Evolutionary conservation across 129 eudicot species (phyloP), one percentile per base, ranked within the genome.

Genomic region (Escallonia herrerae): DNA sequence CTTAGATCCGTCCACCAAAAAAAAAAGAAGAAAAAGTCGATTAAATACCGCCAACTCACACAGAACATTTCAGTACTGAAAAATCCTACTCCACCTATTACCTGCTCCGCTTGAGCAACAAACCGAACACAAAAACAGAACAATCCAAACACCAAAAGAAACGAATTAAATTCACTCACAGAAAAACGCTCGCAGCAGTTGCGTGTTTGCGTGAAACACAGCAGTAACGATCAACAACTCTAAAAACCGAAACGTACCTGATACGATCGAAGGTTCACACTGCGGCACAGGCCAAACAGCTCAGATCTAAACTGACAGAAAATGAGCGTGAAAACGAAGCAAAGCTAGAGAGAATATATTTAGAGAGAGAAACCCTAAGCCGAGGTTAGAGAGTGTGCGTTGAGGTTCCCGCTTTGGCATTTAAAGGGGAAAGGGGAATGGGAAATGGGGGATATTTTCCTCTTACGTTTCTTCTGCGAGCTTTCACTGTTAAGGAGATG

Each of bases 271-370:
- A 58, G 62, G 40, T 39, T 43, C 38, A 42, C 53, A 52, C 43
- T 40, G 15, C 5, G 46, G 54, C 73, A 65, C 53, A 62, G 66
- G 63, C 22, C 69, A 39, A 43, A 60, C 58, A 66, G 65, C 70
- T 62, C 74, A 78, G 82, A 78, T 78, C 78, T 78, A 69, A 67
- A 76, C 40, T 0, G 51, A 15, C 49, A 50, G 42, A 41, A 5
- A 61, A 62, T 22, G 55, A 60, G 71, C 58, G 74, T 66, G 43
- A 22, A 9, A 49, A 14, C 14, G 77, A 72, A 78, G 73, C 46
- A 47, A 38, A 22, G 3, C 13, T 5, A 6, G 40, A 56, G 40
- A 15, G n/a, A n/a, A n/a, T n/a, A n/a, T n/a, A n/a, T n/a, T n/a
- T n/a, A n/a, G n/a, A n/a, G 50, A 68, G 41, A 51, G 57, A 55